A percentile compares a stretch with the other conserved stretches of the same genome.
These are phyloP conservation scores for Triglochin maritima DNA, from an alignment of 106 monocot genomes.

Conservation along the genomic window DNA sequence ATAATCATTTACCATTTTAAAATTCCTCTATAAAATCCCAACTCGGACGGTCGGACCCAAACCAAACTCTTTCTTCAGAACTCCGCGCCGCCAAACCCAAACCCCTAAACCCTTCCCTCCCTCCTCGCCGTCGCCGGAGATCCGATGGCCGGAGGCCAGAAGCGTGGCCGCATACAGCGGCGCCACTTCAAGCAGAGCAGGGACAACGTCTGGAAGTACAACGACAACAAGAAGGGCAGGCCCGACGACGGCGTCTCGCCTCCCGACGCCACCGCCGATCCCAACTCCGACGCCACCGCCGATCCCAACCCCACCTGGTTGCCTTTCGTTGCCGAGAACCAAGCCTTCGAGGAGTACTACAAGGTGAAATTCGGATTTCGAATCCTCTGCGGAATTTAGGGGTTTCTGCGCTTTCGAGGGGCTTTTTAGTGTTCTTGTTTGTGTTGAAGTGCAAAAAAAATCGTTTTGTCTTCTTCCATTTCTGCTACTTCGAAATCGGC, in stretches of 20 bases:
- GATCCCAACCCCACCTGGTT: constrained; percentile 42
- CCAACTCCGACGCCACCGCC: constrained; percentile 13
- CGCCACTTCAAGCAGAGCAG: constrained; percentile 84
- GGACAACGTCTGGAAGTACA: constrained; percentile 86
- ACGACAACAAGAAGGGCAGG: constrained; percentile 14
- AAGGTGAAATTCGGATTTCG: constrained; percentile 32
- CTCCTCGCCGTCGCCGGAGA: background rate
- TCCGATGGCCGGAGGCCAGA: constrained; percentile 61
- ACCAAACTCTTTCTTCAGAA: too few relatives aligned
- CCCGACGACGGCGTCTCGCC: constrained; percentile 11
- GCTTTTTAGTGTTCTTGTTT: background rate
- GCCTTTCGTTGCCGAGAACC: constrained; percentile 66
- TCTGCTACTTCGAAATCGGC: too few relatives aligned
- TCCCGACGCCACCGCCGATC: constrained; percentile 3
- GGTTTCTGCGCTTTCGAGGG: background rate
- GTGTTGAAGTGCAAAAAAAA: background rate
- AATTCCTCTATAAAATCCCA: too few relatives aligned
- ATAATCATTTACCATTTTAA: too few relatives aligned
- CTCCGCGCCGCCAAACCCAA: too few relatives aligned
- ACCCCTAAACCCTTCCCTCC: background rate
- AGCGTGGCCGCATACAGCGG: constrained; percentile 91
- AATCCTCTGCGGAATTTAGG: background rate
- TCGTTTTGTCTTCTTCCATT: too few relatives aligned
- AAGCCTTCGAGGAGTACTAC: constrained; percentile 81
- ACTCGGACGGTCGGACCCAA: too few relatives aligned